Evolutionary conservation across 768 basidiomycete species (phyloP).

Genomic region (Calocera viscosa): DNA sequence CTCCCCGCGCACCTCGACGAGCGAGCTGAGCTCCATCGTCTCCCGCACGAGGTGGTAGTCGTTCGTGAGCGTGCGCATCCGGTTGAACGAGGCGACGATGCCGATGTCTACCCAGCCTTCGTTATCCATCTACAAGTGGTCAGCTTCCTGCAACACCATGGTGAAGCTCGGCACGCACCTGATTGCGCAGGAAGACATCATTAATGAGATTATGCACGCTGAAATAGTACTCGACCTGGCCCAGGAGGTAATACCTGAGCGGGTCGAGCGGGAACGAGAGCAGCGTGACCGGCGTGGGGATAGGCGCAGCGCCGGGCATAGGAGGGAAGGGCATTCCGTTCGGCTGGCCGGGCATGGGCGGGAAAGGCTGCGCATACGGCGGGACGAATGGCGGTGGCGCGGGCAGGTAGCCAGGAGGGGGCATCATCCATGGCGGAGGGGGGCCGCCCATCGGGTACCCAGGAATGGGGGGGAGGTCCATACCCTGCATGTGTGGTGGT

Average conservation of each 20-base stretch:
- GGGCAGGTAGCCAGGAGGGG: slow-evolving; percentile 18
- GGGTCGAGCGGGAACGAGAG: slow-evolving; percentile 38
- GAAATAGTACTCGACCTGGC: slow-evolving; percentile 85
- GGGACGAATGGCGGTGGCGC: slow-evolving; percentile 19
- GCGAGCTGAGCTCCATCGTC: slow-evolving; percentile 49
- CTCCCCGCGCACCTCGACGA: slow-evolving; percentile 57
- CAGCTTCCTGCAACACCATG: background rate
- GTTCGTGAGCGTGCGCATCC: slow-evolving; percentile 54
- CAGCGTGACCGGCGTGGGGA: slow-evolving; percentile 26
- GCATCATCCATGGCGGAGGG: slow-evolving; percentile 1
- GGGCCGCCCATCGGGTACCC: background rate
- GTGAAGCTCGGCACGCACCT: slow-evolving; percentile 36
- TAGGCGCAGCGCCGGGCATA: slow-evolving; percentile 17
- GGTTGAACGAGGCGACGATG: slow-evolving; percentile 77
- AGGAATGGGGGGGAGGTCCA: slow-evolving; percentile 1
- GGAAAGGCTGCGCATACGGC: slow-evolving; percentile 22
- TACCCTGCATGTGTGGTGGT: background rate
- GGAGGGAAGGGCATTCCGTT: slow-evolving; percentile 38
- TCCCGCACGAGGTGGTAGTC: slow-evolving; percentile 49
- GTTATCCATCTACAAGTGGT: slow-evolving; percentile 61
- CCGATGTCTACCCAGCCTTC: slow-evolving; percentile 75
- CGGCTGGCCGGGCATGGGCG: slow-evolving; percentile 13
- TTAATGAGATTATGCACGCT: slow-evolving; percentile 81
- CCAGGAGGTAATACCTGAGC: slow-evolving; percentile 55
- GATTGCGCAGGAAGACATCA: slow-evolving; percentile 68